Evolutionary conservation across 208 protist species (phyloP).

Genomic region (Trypanosomatidae sp.): DNA sequence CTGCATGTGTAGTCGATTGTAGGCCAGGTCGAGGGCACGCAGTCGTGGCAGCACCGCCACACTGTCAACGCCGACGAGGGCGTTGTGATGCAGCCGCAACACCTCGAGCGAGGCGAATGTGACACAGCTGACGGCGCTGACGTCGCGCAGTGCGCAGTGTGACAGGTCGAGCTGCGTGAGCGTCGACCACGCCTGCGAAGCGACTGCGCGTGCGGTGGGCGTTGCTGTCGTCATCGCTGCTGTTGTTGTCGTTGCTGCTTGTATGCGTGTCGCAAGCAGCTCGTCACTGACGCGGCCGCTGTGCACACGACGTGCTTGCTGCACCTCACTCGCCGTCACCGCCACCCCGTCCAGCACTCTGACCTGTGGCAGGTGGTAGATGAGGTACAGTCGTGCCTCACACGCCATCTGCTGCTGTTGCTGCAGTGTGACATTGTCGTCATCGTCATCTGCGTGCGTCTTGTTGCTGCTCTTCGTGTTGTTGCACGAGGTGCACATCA

Average conservation of each 20-base stretch:
- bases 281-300: slow-evolving; percentile 69
- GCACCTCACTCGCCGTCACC: slow-evolving; percentile 35
- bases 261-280: slow-evolving; percentile 48
- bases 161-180: slow-evolving; percentile 61
- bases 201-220: too few species aligned
- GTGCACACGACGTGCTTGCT: slow-evolving; percentile 48
- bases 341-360: slow-evolving; percentile 83
- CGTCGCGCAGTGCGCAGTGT: slow-evolving; percentile 58
- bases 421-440: slow-evolving; percentile 1
- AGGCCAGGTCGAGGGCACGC: slow-evolving; percentile 64
- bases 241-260: slow-evolving; percentile 4
- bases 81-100: slow-evolving; percentile 74
- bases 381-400: slow-evolving; percentile 66
- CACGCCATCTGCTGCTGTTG: background rate
- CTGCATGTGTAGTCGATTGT: slow-evolving; percentile 48
- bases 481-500: slow-evolving; percentile 4
- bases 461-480: background rate
- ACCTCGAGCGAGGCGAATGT: slow-evolving; percentile 42
- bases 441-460: background rate
- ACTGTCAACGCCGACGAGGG: slow-evolving; percentile 31
- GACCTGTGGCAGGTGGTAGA: slow-evolving; percentile 87
- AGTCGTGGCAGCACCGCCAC: slow-evolving; percentile 31
- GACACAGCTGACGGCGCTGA: slow-evolving; percentile 33
- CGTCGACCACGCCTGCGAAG: slow-evolving; percentile 24
- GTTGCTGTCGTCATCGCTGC: too few species aligned